Evolutionary conservation across 768 basidiomycete genomes (phyloP), one percentile per base, ranked within the genome.

Genomic region (Cyathus striatus): DNA sequence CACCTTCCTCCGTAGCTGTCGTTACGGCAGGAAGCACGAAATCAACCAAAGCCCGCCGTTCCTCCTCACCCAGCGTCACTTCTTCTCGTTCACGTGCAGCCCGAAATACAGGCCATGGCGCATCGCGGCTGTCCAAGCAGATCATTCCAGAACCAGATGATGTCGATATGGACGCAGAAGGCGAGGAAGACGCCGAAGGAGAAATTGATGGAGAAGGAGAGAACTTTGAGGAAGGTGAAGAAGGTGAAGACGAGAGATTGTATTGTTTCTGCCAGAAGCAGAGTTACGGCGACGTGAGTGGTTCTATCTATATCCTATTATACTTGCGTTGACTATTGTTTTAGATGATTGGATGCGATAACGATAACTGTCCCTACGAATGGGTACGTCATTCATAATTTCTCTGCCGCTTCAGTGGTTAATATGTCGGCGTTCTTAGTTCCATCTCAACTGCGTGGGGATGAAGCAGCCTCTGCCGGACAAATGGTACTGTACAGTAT

Each of bases 341-440:
- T 2, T 42, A 76, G 77, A 86, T 86, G 83, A 81, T 86, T 54
- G 82, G 77, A 4, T 86, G 83, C 53, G 83, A 86, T 55, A 79
- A 81, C 51, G 74, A 79, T 49, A 65, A 66, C 14, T 86, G 83
- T 62, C 74, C 72, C 3, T 79, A 75, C 55, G 79, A 86, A 79
- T 86, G 83, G 82, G 82, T 82, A 45, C 46, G 75, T 61, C 12
- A 16, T 36, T 36, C 21, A 41, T n/a, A 49, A 4, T 35, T 9
- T 33, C 41, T 20, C 35, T 7, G 13, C n/a, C 5, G 33, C 10
- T 20, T 22, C 23, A 44, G 5, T 17, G 6, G 34, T 38, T 39
- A 35, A 27, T 30, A 6, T 20, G 6, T 40, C 34, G 26, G 14
- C 25, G 30, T 35, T 43, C 38, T 3, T 48, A 80, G 81, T 83